A percentile compares a stretch with the other conserved stretches of the same genome.
Conservation (phyloP, 2,329 filamentous ascomycete species). For the Tympanopsis confertula region DNA sequence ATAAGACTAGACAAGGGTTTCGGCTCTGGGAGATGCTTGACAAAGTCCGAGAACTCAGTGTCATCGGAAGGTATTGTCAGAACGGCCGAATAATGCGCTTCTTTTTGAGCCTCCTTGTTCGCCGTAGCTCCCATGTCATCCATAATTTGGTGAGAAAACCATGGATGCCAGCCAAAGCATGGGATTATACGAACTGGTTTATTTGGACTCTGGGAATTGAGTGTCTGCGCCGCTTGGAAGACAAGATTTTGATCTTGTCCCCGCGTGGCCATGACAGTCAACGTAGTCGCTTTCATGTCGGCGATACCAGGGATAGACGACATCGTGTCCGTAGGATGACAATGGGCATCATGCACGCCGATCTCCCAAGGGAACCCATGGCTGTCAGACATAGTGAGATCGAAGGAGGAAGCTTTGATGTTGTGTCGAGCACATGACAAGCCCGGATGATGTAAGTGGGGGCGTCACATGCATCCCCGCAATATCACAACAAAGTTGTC, state of each 20-base stretch:
- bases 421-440: neutral
- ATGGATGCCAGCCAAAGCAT: constrained; percentile 58
- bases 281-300: constrained; percentile 40
- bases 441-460: too few relatives aligned
- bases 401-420: constrained; percentile 2
- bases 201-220: constrained; percentile 19
- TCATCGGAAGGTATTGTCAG: constrained; percentile 26
- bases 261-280: constrained; percentile 53
- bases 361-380: constrained; percentile 45
- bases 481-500: too few relatives aligned
- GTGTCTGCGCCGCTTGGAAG: constrained; percentile 26
- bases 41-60: constrained; percentile 30
- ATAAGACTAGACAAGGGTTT: constrained; percentile 38
- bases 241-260: constrained; percentile 50
- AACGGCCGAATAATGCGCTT: constrained; percentile 39
- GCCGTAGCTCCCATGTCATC: constrained; percentile 31
- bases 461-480: too few relatives aligned
- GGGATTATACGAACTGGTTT: constrained; percentile 36
- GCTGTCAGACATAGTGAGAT: constrained; percentile 3
- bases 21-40: constrained; percentile 38
- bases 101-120: constrained; percentile 10
- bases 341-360: constrained; percentile 53
- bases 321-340: constrained; percentile 56
- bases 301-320: constrained; percentile 38
- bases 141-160: constrained; percentile 53